phyloP scores from a whole-genome alignment of 495 filamentous ascomycete genomes.

The Evansstolkia leycettana region DNA sequence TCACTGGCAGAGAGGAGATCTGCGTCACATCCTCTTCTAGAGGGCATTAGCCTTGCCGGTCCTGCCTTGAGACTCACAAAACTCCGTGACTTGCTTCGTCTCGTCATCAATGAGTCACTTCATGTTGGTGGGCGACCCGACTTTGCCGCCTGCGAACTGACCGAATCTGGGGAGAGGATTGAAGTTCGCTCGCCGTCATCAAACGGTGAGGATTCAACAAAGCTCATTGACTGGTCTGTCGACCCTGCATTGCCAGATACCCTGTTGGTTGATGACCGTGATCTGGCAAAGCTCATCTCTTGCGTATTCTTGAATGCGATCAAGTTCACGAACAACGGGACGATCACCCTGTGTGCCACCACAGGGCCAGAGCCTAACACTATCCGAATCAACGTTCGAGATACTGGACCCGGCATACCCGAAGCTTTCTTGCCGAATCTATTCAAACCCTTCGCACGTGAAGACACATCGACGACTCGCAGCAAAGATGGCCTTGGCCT shows the following conservation, averaged over 20 bases:
- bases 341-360: constrained; percentile 46
- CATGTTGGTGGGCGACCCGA: constrained; percentile 65
- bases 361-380: constrained; percentile 38
- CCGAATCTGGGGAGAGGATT: constrained; percentile 52
- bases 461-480: constrained; percentile 61
- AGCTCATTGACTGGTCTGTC: constrained; percentile 57
- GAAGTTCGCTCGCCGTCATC: constrained; percentile 48
- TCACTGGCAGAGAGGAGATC: constrained; percentile 30
- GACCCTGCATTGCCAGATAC: constrained; percentile 52
- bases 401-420: constrained; percentile 66
- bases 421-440: constrained; percentile 55
- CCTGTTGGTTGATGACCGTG: constrained; percentile 57
- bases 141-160: constrained; percentile 46
- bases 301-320: constrained; percentile 68
- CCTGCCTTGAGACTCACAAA: constrained; percentile 44
- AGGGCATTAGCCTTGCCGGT: constrained; percentile 28
- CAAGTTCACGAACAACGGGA: constrained; percentile 65
- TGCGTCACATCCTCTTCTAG: constrained; percentile 28
- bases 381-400: constrained; percentile 48
- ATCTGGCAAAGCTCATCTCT: constrained; percentile 62
- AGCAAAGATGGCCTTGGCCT: constrained; percentile 64
- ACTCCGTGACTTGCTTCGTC: constrained; percentile 52
- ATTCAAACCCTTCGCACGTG: constrained; percentile 63
- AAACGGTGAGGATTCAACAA: constrained; percentile 43
- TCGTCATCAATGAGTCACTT: constrained; percentile 58